Conservation (phyloP, 768 basidiomycete genomes). For the Agrocybe praecox region DNA sequence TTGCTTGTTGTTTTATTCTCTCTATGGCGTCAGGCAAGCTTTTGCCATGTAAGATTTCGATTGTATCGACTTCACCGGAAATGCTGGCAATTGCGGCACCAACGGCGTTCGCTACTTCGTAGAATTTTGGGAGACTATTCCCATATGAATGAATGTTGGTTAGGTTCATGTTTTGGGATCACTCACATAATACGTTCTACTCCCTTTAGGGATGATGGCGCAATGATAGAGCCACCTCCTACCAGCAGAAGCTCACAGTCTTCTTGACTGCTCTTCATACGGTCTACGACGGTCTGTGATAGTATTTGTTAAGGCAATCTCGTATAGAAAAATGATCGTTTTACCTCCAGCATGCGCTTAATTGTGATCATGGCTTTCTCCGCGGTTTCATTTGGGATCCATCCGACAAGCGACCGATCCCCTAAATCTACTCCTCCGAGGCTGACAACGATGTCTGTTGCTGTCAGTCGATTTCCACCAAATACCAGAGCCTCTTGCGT, state of each 20-base stretch:
- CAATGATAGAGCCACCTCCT: constrained; percentile 66
- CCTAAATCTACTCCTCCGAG: constrained; percentile 20
- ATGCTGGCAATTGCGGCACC: constrained; percentile 52
- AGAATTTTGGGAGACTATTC: constrained; percentile 28
- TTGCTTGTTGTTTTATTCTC: constrained; percentile 39
- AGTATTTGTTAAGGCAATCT: constrained; percentile 16
- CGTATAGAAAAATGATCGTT: background rate
- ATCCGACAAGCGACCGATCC: constrained; percentile 10
- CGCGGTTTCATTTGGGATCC: constrained; percentile 16
- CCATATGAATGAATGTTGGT: background rate
- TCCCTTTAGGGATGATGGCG: constrained; percentile 52
- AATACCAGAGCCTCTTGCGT: constrained; percentile 54
- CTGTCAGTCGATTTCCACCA: constrained; percentile 57
- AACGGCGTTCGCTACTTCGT: constrained; percentile 63
- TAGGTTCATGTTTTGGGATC: too few species aligned
- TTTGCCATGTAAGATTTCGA: constrained; percentile 38
- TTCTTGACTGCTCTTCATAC: constrained; percentile 65
- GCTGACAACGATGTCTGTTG: constrained; percentile 59
- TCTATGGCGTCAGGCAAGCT: constrained; percentile 33
- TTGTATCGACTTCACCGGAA: constrained; percentile 47
- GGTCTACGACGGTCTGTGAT: constrained; percentile 52
- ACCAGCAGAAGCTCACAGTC: constrained; percentile 63
- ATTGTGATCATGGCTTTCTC: constrained; percentile 16
- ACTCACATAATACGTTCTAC: constrained; percentile 41
- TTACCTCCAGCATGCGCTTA: constrained; percentile 27